phyloP scores from a whole-genome alignment of 306 rosid species.

The Hylodesmum podocarpum region DNA sequence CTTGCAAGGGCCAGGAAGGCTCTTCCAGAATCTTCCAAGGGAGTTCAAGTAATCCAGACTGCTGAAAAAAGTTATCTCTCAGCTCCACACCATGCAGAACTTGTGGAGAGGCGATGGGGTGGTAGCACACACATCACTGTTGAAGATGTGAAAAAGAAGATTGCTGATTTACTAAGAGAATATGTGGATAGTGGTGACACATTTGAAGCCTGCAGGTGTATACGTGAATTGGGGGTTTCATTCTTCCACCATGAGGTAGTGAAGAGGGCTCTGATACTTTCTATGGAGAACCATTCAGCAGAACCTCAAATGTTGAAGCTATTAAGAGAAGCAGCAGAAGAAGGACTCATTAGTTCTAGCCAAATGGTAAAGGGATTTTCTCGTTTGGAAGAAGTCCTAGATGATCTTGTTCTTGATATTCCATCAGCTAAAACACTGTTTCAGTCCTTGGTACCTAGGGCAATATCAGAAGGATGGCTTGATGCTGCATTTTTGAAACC shows the following conservation, averaged over 20 bases:
- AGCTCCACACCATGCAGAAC: slow-evolving; percentile 90
- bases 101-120: slow-evolving; percentile 85
- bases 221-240: slow-evolving; percentile 70
- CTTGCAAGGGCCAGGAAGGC: slow-evolving; percentile 69
- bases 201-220: slow-evolving; percentile 78
- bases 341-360: slow-evolving; percentile 78
- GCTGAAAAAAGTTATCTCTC: slow-evolving; percentile 89
- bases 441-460: slow-evolving; percentile 58
- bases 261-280: slow-evolving; percentile 69
- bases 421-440: slow-evolving; percentile 67
- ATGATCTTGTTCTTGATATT: slow-evolving; percentile 88
- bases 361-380: slow-evolving; percentile 83
- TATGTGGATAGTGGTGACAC: slow-evolving; percentile 71
- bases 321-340: slow-evolving; percentile 77
- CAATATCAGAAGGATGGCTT: slow-evolving; percentile 79
- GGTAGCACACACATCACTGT: slow-evolving; percentile 82
- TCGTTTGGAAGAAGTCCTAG: slow-evolving; percentile 79
- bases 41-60: slow-evolving; percentile 60
- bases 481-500: slow-evolving; percentile 63
- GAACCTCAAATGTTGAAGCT: slow-evolving; percentile 58
- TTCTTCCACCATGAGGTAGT: slow-evolving; percentile 93
- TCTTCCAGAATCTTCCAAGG: slow-evolving; percentile 73
- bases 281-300: slow-evolving; percentile 66
- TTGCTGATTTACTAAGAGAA: slow-evolving; percentile 63
- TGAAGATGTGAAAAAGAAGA: slow-evolving; percentile 81